These are phyloP conservation scores for Tulasnella sp. DNA, from an alignment of 768 basidiomycete species.

Conservation along the genomic window DNA sequence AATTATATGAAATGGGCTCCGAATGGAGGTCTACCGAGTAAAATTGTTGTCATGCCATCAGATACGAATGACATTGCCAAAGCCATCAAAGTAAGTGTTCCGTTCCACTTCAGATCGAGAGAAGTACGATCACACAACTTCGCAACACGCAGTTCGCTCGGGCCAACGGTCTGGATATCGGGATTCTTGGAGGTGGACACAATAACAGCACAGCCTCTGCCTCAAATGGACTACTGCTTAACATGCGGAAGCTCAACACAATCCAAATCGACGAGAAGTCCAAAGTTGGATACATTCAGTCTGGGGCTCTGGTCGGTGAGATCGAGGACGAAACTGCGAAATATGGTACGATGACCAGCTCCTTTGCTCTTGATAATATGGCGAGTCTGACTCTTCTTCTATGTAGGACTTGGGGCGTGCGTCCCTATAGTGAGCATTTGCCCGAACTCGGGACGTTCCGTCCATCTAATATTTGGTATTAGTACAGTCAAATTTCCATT, in stretches of 20 bases:
- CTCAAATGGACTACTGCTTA: neutral
- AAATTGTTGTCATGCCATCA: neutral
- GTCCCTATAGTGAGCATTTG: no score
- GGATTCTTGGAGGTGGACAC: neutral
- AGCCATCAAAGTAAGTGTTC: neutral
- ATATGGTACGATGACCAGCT: neutral
- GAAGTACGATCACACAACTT: neutral
- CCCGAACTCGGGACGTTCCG: neutral
- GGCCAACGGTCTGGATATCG: neutral
- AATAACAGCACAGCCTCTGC: neutral
- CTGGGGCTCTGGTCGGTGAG: neutral
- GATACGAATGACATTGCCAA: neutral
- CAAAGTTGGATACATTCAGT: neutral
- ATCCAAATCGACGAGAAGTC: slow-evolving; percentile 1
- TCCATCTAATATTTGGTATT: neutral
- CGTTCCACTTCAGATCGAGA: neutral
- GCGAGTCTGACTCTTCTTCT: neutral
- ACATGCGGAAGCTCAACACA: neutral
- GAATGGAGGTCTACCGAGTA: neutral
- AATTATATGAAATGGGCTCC: neutral
- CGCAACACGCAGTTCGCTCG: neutral
- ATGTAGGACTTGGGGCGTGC: no score
- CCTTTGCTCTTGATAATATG: neutral
- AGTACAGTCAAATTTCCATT: neutral
- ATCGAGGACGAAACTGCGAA: neutral